Evolutionary conservation across 306 rosid species (phyloP).

Genomic region (Astragalus glycyphyllos): DNA sequence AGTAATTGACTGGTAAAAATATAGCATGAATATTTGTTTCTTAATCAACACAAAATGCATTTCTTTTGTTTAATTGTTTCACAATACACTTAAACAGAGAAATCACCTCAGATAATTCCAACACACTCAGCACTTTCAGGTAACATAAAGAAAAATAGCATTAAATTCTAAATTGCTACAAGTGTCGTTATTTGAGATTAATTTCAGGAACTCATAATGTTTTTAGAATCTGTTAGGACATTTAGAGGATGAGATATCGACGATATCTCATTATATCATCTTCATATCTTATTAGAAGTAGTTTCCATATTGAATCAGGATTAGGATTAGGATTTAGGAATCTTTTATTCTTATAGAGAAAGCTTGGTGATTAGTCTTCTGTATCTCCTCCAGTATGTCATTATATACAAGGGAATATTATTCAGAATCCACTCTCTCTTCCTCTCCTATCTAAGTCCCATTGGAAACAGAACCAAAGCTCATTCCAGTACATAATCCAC

Average conservation of each 20-base stretch:
- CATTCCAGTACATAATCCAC: not conserved
- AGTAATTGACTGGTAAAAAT: not conserved
- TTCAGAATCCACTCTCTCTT: not conserved
- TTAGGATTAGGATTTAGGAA: not conserved
- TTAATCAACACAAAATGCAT: not conserved
- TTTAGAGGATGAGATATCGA: too few relatives aligned
- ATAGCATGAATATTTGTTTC: not conserved
- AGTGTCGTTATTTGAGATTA: too few relatives aligned
- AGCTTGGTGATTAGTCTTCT: not conserved
- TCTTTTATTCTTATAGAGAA: not conserved
- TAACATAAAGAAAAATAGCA: not conserved
- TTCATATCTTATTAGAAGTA: not conserved
- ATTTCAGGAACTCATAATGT: too few relatives aligned
- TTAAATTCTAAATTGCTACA: too few relatives aligned
- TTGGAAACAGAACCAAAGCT: not conserved
- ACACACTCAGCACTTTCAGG: not conserved
- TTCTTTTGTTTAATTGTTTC: not conserved
- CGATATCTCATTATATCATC: too few relatives aligned
- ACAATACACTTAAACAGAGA: conserved; percentile 9
- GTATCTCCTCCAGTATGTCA: not conserved
- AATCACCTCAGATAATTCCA: conserved; percentile 8
- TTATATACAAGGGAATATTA: not conserved
- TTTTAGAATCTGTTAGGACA: too few relatives aligned
- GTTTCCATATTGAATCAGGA: not conserved
- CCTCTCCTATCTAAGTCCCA: not conserved